phyloP scores from a whole-genome alignment of 108 stramenopile species.

The Aurantiochytrium sp. region DNA sequence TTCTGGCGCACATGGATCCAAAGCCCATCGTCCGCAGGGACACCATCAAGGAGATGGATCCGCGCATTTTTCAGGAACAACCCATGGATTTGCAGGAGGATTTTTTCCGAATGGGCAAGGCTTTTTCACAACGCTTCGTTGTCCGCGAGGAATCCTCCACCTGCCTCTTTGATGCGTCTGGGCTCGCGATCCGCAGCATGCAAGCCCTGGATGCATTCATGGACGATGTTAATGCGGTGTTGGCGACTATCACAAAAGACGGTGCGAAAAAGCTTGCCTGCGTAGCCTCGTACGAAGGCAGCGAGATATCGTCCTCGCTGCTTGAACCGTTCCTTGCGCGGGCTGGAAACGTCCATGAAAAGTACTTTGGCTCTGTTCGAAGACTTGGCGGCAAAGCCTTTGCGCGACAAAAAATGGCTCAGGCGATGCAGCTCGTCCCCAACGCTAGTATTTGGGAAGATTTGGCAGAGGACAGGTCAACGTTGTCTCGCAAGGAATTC shows the following conservation, averaged over 20 bases:
- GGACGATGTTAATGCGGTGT: neutral
- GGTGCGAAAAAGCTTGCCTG: neutral
- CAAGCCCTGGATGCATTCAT: neutral
- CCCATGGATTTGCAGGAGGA: neutral
- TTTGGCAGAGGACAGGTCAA: neutral
- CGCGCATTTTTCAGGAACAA: neutral
- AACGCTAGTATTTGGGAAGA: neutral
- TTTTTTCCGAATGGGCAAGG: neutral
- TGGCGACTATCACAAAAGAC: neutral
- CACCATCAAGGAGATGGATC: neutral
- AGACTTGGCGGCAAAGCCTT: neutral
- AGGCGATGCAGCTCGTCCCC: neutral
- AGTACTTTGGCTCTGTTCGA: neutral
- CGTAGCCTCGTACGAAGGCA: neutral
- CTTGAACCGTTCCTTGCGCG: neutral
- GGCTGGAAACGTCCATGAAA: neutral
- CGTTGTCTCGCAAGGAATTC: too few relatives aligned
- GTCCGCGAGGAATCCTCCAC: neutral
- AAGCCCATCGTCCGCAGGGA: slow-evolving; percentile 22
- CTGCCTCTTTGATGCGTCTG: neutral
- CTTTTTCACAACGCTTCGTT: neutral
- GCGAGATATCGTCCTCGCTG: neutral
- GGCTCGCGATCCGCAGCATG: neutral
- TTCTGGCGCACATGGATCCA: slow-evolving; percentile 69
- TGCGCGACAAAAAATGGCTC: neutral